These are phyloP conservation scores for Aspergillus pseudoviridinutans DNA, from an alignment of 2,329 filamentous ascomycete species.

Conservation along the genomic window DNA sequence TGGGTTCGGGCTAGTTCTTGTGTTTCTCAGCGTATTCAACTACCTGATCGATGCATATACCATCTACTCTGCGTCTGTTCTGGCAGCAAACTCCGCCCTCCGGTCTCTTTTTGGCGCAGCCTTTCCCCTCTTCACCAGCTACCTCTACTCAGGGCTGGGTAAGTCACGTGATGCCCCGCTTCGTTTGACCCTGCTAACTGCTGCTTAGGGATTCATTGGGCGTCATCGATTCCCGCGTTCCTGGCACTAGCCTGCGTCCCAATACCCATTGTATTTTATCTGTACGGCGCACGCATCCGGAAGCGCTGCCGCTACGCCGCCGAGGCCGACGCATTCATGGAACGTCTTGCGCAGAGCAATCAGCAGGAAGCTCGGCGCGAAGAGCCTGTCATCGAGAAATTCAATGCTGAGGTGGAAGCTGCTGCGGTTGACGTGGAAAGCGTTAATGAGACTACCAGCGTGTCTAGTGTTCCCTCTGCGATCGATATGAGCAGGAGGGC, in stretches of 20 bases:
- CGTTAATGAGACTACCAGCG: background rate
- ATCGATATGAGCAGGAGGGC: background rate
- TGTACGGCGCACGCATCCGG: conserved; percentile 34
- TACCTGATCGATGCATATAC: conserved; percentile 42
- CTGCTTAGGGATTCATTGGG: conserved; percentile 40
- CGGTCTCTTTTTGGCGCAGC: conserved; percentile 43
- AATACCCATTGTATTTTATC: conserved; percentile 40
- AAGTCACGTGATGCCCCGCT: background rate
- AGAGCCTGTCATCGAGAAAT: background rate
- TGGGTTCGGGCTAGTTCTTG: conserved; percentile 39
- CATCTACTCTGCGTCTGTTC: conserved; percentile 37
- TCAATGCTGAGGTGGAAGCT: background rate
- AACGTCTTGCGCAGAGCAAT: background rate
- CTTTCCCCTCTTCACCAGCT: conserved; percentile 44
- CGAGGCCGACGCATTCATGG: conserved; percentile 4
- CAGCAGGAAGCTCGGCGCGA: background rate
- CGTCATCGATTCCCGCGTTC: conserved; percentile 42
- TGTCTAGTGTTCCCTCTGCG: background rate
- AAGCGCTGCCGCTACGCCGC: conserved; percentile 33
- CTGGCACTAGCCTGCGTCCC: conserved; percentile 39
- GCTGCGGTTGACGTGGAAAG: background rate
- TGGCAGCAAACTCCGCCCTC: conserved; percentile 43
- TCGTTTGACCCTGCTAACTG: background rate
- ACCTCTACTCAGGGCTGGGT: conserved; percentile 42
- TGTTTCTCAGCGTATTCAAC: conserved; percentile 39